Evolutionary conservation across 2,329 filamentous ascomycete species (phyloP), one percentile per base, ranked within the genome.

Genomic region (Verticillium alfalfae): DNA sequence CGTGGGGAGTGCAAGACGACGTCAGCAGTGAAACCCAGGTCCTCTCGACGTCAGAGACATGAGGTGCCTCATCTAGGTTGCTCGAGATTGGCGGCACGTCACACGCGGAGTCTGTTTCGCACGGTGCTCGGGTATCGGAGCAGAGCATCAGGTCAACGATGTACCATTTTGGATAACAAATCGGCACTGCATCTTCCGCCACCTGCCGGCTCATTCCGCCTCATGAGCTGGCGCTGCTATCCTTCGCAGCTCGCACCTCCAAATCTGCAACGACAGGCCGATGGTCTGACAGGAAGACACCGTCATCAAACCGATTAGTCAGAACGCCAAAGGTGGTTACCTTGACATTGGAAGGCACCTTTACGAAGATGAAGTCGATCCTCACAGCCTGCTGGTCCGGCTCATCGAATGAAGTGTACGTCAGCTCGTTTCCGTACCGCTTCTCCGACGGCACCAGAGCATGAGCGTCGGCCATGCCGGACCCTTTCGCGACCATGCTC

Each of bases 311-410:
- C 10, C 64, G 59, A 1, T 67, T 68, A n/a, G 66, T 66, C 10
- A 72, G 59, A 2, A 73, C 70, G 0, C 71, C 67, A 58, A 67
- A 71, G 7, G 64, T 64, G 13, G 67, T 58, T 26, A 70, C 70
- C 13, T 67, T 57, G 34, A 73, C 57, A 1, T 64, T 66, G 31
- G 52, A 39, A 0, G 26, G 62, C 1, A 62, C 61, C 10, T 66
- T 62, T 36, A 73, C 70, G 56, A 75, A 75, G 16, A 75, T 66
- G 49, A 73, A 67, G 56, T 74, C 73, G 37, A 75, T 65, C 15
- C 64, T 61, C 34, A 69, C 67, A 2, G 68, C 69, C 7, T n/a
- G 9, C 45, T 52, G 45, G 18, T 52, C 18, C 45, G 45, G 45
- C 18, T 52, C 45, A 18, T 52, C 45, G 34, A 74, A 74, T 0